A percentile compares a stretch with the other conserved stretches of the same genome.
Evolutionary conservation across 495 filamentous ascomycete genomes (phyloP).

Genomic region (Hypoxylon rickii): DNA sequence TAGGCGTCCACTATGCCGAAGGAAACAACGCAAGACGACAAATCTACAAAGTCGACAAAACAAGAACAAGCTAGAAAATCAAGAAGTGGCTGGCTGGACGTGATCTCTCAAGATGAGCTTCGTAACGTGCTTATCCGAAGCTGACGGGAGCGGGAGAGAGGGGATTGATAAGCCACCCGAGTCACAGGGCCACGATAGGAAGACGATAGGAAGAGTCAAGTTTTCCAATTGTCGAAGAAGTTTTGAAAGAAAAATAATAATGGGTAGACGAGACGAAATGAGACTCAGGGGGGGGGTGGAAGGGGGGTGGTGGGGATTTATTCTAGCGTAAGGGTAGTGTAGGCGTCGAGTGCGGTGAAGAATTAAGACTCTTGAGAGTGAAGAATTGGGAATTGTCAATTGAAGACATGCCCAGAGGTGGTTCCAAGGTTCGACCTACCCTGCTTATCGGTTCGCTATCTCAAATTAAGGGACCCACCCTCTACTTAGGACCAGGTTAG

Average conservation of each 20-base stretch:
- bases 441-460: neutral
- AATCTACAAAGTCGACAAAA: no score
- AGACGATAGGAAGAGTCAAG: neutral
- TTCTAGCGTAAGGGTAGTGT: no score
- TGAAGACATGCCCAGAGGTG: no score
- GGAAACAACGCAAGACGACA: no score
- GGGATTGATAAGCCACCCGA: neutral
- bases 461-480: neutral
- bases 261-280: neutral
- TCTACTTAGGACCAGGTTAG: no score
- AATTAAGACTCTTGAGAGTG: no score
- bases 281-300: neutral
- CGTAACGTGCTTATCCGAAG: neutral
- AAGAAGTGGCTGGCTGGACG: no score
- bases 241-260: conserved; percentile 9
- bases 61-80: no score
- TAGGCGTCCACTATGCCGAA: no score
- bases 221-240: no score
- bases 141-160: neutral
- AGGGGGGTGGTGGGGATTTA: conserved; percentile 28
- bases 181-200: neutral
- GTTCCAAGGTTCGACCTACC: neutral
- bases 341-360: neutral
- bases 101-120: neutral
- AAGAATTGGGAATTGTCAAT: no score